These are phyloP conservation scores for Phytophthora pseudosyringae DNA, from an alignment of 352 stramenopile genomes.

Conservation along the genomic window DNA sequence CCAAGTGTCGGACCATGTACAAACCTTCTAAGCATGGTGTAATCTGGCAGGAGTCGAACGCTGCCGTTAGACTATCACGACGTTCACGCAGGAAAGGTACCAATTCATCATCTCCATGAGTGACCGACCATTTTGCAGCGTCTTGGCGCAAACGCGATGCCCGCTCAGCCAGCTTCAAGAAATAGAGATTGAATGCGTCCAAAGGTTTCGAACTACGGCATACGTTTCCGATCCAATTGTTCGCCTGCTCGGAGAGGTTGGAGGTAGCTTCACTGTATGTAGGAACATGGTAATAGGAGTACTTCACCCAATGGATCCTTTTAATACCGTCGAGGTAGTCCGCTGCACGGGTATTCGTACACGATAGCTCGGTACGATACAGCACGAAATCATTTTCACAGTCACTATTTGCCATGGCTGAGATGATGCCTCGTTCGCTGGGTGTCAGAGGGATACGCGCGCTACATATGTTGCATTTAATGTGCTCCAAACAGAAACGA, in stretches of 20 bases:
- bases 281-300: background rate
- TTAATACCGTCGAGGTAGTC: slow-evolving; percentile 2
- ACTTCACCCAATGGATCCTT: background rate
- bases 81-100: background rate
- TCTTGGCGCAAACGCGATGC: background rate
- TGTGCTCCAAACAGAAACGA: slow-evolving; percentile 11
- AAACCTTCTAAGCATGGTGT: background rate
- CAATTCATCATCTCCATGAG: background rate
- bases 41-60: background rate
- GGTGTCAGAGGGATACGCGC: background rate
- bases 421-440: slow-evolving; percentile 4
- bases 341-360: background rate
- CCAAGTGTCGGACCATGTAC: slow-evolving; percentile 2
- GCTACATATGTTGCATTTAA: slow-evolving; percentile 5
- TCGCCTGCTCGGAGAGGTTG: slow-evolving; percentile 6
- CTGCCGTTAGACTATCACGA: background rate
- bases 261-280: slow-evolving; percentile 7
- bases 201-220: slow-evolving; percentile 4
- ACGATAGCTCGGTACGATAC: background rate
- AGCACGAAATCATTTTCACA: slow-evolving; percentile 15
- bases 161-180: slow-evolving; percentile 5
- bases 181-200: slow-evolving; percentile 4
- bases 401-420: slow-evolving; percentile 2
- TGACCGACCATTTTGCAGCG: background rate
- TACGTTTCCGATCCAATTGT: slow-evolving; percentile 13